Evolutionary conservation across 306 rosid species (phyloP).

Genomic region (Dalbergia cultrata): DNA sequence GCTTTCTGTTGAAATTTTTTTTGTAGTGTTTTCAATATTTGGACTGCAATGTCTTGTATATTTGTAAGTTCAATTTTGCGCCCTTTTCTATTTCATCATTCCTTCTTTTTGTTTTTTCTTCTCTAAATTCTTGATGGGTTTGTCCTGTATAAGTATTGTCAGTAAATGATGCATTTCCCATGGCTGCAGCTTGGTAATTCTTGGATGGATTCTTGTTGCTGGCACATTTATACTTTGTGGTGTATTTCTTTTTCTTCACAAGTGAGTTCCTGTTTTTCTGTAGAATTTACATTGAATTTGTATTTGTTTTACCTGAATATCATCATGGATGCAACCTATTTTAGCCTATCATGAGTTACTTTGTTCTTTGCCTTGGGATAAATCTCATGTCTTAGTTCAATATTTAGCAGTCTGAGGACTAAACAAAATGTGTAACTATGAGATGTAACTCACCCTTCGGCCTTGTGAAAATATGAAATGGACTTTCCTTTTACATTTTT

Average conservation of each 20-base stretch:
- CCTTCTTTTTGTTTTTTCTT: not conserved
- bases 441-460: not conserved
- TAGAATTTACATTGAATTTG: conserved; percentile 4
- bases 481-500: not conserved
- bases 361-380: conserved; percentile 3
- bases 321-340: conserved; percentile 19
- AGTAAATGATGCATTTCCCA: conserved; percentile 29
- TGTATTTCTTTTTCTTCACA: conserved; percentile 78
- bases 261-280: conserved; percentile 57
- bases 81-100: not conserved
- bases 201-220: conserved; percentile 81
- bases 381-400: not conserved
- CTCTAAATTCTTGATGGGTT: not conserved
- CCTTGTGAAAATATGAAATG: not conserved
- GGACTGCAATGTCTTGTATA: conserved; percentile 81
- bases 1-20: conserved; percentile 23
- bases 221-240: conserved; percentile 78
- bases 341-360: not conserved
- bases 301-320: conserved; percentile 12
- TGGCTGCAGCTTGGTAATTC: conserved; percentile 64
- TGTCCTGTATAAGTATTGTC: conserved; percentile 27
- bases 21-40: conserved; percentile 79
- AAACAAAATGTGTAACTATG: conserved; percentile 4
- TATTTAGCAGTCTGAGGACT: conserved; percentile 10
- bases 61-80: conserved; percentile 67